A percentile compares a stretch with the other conserved stretches of the same genome.
phyloP scores from a whole-genome alignment of 306 rosid species.

The Vigna radiata region DNA sequence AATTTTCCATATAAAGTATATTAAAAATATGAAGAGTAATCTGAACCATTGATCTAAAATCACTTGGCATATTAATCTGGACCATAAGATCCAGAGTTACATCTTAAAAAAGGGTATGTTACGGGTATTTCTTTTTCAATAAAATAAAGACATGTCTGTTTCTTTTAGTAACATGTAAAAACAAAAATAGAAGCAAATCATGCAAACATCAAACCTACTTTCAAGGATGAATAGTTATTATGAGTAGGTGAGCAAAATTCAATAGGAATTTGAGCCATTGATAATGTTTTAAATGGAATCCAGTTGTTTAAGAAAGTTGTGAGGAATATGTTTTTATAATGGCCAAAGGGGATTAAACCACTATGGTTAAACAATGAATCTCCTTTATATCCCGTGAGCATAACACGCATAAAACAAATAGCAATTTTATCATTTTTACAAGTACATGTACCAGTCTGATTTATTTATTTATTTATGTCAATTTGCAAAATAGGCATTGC shows the following conservation, averaged over 20 bases:
- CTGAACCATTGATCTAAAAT: background rate
- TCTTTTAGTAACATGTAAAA: background rate
- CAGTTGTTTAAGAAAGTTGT: constrained; percentile 16
- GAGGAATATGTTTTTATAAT: background rate
- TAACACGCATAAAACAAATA: background rate
- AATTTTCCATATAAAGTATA: too few species aligned
- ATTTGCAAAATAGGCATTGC: background rate
- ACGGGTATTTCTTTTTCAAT: background rate
- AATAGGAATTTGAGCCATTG: background rate
- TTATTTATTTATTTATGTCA: background rate
- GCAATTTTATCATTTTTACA: background rate
- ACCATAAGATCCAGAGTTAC: background rate
- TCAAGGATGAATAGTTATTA: constrained; percentile 20
- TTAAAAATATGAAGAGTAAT: too few species aligned
- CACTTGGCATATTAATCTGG: too few species aligned
- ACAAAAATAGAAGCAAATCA: background rate
- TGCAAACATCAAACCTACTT: background rate
- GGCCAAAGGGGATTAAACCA: background rate
- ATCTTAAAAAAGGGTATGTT: too few species aligned
- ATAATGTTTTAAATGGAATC: background rate
- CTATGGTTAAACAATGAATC: background rate
- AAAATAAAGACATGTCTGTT: background rate
- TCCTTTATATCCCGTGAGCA: background rate
- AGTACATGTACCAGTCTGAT: background rate
- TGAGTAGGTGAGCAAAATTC: background rate